Conservation (phyloP, 2,329 filamentous ascomycete species). For the Cryphonectria nitschkei region DNA sequence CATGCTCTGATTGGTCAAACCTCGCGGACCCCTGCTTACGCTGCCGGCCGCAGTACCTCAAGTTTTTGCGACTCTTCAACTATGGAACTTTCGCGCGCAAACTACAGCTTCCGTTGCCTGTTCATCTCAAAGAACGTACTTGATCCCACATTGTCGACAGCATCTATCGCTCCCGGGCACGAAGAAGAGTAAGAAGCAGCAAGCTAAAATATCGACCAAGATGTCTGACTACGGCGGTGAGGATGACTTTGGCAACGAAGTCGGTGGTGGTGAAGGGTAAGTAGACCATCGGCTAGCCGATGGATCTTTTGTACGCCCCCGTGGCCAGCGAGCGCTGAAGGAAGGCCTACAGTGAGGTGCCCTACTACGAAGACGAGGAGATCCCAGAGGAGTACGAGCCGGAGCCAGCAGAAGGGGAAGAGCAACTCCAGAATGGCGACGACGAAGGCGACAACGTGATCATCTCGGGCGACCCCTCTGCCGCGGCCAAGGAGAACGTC, state of each 20-base stretch:
- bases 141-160: not conserved
- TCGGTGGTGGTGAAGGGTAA: slow-evolving; percentile 25
- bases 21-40: not conserved
- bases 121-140: slow-evolving; percentile 11
- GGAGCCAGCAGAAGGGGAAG: slow-evolving; percentile 56
- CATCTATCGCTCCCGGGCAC: not conserved
- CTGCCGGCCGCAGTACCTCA: slow-evolving; percentile 13
- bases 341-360: slow-evolving; percentile 60
- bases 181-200: not conserved
- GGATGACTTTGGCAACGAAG: slow-evolving; percentile 46
- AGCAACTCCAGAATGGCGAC: slow-evolving; percentile 52
- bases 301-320: slow-evolving; percentile 28
- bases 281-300: not conserved
- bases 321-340: slow-evolving; percentile 39
- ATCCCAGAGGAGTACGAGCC: slow-evolving; percentile 62
- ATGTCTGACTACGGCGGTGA: slow-evolving; percentile 76
- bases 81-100: slow-evolving; percentile 5
- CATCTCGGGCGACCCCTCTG: slow-evolving; percentile 64
- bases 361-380: slow-evolving; percentile 73
- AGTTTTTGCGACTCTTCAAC: slow-evolving; percentile 14
- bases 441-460: slow-evolving; percentile 64
- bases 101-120: slow-evolving; percentile 5
- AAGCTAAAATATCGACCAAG: slow-evolving; percentile 30
- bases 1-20: not conserved
- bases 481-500: slow-evolving; percentile 58